Conservation (phyloP, 495 filamentous ascomycete species). For the Gamarada debralockiae region DNA sequence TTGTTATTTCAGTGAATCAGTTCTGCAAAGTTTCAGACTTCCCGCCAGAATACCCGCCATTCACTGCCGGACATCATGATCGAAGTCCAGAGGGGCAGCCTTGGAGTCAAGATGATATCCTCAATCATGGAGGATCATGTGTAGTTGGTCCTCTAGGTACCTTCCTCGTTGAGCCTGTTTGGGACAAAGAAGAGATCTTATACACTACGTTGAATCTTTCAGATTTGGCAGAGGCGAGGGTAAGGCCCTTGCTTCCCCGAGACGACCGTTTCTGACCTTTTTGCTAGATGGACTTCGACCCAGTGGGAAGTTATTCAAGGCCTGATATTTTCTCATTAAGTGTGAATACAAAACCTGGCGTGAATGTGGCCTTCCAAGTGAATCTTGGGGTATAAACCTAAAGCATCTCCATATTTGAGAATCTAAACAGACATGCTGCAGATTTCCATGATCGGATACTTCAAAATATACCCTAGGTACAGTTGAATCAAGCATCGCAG, state of each 20-base stretch:
- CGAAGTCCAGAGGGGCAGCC: constrained; percentile 31
- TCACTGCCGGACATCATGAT: constrained; percentile 33
- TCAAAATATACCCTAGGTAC: too few species aligned
- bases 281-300: constrained; percentile 37
- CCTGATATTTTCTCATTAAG: too few species aligned
- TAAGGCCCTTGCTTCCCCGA: constrained; percentile 15
- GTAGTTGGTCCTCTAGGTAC: constrained; percentile 35
- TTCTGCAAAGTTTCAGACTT: constrained; percentile 38
- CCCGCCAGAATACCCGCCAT: constrained; percentile 37
- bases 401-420: too few species aligned
- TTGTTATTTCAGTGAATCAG: constrained; percentile 37
- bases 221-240: constrained; percentile 33
- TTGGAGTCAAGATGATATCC: constrained; percentile 33
- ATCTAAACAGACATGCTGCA: too few species aligned
- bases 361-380: too few species aligned
- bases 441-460: too few species aligned
- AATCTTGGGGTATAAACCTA: too few species aligned
- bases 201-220: constrained; percentile 33
- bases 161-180: constrained; percentile 34
- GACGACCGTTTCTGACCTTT: neutral
- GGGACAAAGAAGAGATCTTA: constrained; percentile 37
- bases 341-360: too few species aligned
- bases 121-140: constrained; percentile 37
- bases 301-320: constrained; percentile 37
- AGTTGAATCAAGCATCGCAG: too few species aligned